phyloP scores from a whole-genome alignment of 1,284 basidiomycete species.

The Paramarasmius palmivorus region DNA sequence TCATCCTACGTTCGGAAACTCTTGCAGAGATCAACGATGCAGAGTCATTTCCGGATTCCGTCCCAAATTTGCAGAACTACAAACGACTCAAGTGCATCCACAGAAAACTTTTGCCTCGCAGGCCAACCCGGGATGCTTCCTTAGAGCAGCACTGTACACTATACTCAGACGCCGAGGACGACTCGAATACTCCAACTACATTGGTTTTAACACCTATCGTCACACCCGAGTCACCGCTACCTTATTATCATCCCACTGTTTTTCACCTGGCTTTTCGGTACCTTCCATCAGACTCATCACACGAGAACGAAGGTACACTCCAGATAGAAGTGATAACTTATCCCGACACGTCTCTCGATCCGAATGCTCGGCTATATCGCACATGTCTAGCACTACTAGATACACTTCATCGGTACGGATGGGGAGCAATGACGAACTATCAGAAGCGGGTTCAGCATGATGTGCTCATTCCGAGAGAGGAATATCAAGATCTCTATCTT shows the following conservation, averaged over 20 bases:
- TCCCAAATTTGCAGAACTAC: constrained; percentile 44
- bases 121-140: constrained; percentile 65
- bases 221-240: constrained; percentile 44
- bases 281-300: no score
- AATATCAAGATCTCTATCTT: constrained; percentile 90
- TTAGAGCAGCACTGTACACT: constrained; percentile 79
- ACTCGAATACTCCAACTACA: constrained; percentile 29
- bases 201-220: constrained; percentile 68
- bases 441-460: constrained; percentile 89
- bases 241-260: constrained; percentile 82
- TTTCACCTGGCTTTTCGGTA: constrained; percentile 75
- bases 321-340: constrained; percentile 61
- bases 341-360: constrained; percentile 48
- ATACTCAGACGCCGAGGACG: constrained; percentile 35
- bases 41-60: constrained; percentile 24
- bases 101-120: constrained; percentile 68
- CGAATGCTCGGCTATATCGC: constrained; percentile 69
- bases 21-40: constrained; percentile 44
- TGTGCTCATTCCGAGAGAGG: constrained; percentile 71
- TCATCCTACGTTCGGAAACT: constrained; percentile 77
- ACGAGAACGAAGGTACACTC: constrained; percentile 19
- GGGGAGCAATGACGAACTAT: constrained; percentile 80
- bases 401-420: constrained; percentile 82
- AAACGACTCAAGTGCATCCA: constrained; percentile 48
- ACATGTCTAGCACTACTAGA: constrained; percentile 83